Evolutionary conservation across 306 rosid species (phyloP), one percentile per base, ranked within the genome.

Genomic region (Prunus mume): DNA sequence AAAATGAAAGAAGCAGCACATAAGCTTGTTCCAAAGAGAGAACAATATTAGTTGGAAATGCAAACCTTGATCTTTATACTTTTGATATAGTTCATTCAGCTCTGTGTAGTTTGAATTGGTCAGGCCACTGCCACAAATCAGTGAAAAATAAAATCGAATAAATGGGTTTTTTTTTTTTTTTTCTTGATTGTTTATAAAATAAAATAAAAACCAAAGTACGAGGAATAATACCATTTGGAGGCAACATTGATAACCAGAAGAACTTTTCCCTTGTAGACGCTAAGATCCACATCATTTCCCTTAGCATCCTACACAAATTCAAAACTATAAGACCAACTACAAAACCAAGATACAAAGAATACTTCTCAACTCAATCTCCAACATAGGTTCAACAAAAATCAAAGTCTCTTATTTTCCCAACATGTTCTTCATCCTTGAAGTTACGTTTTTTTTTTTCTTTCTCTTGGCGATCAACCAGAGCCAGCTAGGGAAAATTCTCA

Each of bases 191-290:
- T 14, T 50, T 1, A 41, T 2, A 3, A 62, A 76, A 45, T 20
- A 22, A 38, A 41, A 1, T 17, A 27, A 27, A 54, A 27, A 69
- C 10, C 19, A 1, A 46, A 63, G 69, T 46, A 34, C 6, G 56
- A 58, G 75, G 70, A 58, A 22, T 19, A 13, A 20, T 81, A 91
- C 98, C 98, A 93, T 86, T 91, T 86, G 83, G 97, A 93, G 79
- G 98, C 98, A 93, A 93, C 98, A 76, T 93, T 93, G 78, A 90
- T 81, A 66, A 93, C 82, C 50, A 91, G 86, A 0, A 93, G 75
- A 64, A 93, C 92, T 80, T 91, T 91, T 22, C 97, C 98, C 63
- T 80, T 87, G 82, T 87, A 93, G 54, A 74, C 77, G 61, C 86
- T 30, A 76, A 91, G 91, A 76, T 88, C 87, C 12, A 86, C 82